Conservation (phyloP, 805 yeast genomes). For the Ogataea henricii region DNA sequence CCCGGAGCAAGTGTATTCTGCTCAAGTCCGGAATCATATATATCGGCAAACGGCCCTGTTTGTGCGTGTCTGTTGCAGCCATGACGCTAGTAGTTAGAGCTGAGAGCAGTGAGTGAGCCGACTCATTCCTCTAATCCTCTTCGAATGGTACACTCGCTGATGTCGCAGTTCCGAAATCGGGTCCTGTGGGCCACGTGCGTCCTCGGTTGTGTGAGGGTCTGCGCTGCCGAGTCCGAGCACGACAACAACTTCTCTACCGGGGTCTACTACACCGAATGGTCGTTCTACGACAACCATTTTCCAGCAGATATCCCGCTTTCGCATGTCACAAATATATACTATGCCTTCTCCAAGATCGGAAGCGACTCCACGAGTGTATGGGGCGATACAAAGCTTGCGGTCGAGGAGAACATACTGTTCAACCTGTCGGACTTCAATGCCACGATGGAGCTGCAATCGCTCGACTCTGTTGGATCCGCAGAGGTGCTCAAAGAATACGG, state of each 20-base stretch:
- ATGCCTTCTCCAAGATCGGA: constrained; percentile 72
- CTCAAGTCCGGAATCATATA: no score
- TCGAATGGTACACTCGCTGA: no score
- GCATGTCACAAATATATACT: constrained; percentile 66
- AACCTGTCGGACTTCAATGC: constrained; percentile 1
- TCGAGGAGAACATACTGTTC: constrained; percentile 34
- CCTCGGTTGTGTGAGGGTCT: not conserved
- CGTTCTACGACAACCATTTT: constrained; percentile 61
- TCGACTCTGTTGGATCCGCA: not conserved
- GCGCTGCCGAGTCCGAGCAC: not conserved
- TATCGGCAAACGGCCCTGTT: no score
- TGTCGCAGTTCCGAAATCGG: no score
- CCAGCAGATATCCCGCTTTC: constrained; percentile 64
- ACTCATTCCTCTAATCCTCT: no score
- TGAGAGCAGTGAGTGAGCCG: no score
- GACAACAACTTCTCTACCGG: constrained; percentile 14
- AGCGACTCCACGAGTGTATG: constrained; percentile 45
- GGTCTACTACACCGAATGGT: constrained; percentile 62
- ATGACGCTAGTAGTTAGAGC: no score
- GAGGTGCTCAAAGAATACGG: constrained; percentile 1
- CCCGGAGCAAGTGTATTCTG: no score
- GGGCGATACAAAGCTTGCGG: constrained; percentile 70
- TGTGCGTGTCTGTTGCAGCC: no score
- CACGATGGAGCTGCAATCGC: not conserved
- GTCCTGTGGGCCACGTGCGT: no score